Evolutionary conservation across 2,329 filamentous ascomycete genomes (phyloP).

Genomic region (Sporothrix phasma): DNA sequence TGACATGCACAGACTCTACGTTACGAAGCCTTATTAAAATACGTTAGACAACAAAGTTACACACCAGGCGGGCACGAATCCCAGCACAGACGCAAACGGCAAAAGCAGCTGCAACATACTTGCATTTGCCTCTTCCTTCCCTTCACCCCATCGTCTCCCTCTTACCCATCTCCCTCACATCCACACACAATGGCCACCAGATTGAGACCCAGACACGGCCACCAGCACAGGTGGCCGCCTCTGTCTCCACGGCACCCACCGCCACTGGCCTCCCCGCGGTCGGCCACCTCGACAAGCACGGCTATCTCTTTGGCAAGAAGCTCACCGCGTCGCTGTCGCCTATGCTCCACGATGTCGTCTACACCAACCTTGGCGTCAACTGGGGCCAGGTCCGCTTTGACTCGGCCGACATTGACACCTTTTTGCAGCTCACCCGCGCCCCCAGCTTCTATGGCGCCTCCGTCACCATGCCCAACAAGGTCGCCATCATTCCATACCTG

Average conservation of each 20-base stretch:
- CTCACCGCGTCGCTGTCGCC: slow-evolving; percentile 47
- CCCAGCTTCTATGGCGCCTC: slow-evolving; percentile 57
- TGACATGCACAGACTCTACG: too few relatives aligned
- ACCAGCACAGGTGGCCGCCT: background rate
- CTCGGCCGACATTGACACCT: slow-evolving; percentile 38
- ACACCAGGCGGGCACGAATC: background rate
- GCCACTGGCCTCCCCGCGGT: slow-evolving; percentile 2
- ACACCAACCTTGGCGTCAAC: slow-evolving; percentile 37
- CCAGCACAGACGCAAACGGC: background rate
- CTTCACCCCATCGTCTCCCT: background rate
- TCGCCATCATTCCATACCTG: slow-evolving; percentile 62
- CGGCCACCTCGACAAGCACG: slow-evolving; percentile 33
- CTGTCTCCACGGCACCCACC: background rate
- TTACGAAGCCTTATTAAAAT: too few relatives aligned
- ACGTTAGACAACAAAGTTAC: background rate
- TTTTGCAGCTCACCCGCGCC: slow-evolving; percentile 43
- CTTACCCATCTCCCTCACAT: background rate
- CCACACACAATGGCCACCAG: background rate
- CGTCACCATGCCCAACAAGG: slow-evolving; percentile 79
- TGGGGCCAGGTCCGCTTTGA: slow-evolving; percentile 46
- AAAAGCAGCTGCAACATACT: background rate
- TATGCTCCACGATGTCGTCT: slow-evolving; percentile 44
- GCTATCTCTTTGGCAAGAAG: slow-evolving; percentile 49
- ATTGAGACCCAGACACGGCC: background rate
- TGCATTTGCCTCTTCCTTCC: background rate